Percentiles rank a stretch among this genome's conserved stretches.
Evolutionary conservation across 73 alveolate genomes (phyloP).

Genomic region (Tetrahymena thermophila): DNA sequence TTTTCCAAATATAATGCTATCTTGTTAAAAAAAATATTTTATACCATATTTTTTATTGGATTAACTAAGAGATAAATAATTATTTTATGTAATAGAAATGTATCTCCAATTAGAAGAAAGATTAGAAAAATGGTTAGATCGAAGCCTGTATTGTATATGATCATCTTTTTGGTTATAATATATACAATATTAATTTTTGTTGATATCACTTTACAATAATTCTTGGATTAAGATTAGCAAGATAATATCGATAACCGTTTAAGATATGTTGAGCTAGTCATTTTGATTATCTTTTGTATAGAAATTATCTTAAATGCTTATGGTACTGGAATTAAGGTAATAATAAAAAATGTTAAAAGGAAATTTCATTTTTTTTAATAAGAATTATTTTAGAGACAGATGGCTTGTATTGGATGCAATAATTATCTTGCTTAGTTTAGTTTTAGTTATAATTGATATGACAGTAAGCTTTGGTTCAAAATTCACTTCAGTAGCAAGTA

Average conservation of each 20-base stretch:
- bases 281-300: not conserved
- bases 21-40: too few relatives aligned
- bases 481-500: not conserved
- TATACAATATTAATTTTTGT: not conserved
- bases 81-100: not conserved
- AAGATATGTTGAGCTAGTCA: not conserved
- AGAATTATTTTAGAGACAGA: not conserved
- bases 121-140: not conserved
- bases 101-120: not conserved
- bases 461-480: not conserved
- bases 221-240: not conserved
- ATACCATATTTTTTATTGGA: not conserved
- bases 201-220: not conserved
- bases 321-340: not conserved
- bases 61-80: not conserved
- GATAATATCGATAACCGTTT: not conserved
- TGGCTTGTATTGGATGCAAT: not conserved
- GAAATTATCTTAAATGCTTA: not conserved
- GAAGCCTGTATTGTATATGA: not conserved
- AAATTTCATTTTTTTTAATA: not conserved
- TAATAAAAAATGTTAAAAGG: not conserved
- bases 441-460: not conserved
- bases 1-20: too few relatives aligned
- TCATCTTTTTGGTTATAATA: not conserved
- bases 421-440: not conserved